These are phyloP conservation scores for Phylloporus sp. DNA, from an alignment of 768 basidiomycete species.

Conservation along the genomic window DNA sequence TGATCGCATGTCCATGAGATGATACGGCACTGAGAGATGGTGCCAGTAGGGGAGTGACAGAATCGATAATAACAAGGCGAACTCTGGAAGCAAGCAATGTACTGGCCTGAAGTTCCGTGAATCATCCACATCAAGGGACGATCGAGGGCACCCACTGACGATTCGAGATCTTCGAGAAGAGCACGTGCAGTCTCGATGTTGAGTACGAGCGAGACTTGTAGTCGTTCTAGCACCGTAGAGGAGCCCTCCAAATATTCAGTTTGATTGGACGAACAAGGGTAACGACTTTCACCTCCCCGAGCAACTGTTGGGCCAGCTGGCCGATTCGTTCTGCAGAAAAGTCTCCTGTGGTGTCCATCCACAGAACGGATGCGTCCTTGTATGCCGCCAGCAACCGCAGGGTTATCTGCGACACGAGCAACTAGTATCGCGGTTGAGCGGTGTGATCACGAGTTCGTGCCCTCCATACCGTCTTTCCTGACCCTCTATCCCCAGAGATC, in stretches of 20 bases:
- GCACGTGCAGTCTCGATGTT: slow-evolving; percentile 51
- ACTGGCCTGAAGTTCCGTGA: slow-evolving; percentile 9
- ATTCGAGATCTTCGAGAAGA: slow-evolving; percentile 42
- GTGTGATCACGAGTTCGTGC: background rate
- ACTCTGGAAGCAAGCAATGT: slow-evolving; percentile 15
- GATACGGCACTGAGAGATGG: slow-evolving; percentile 61
- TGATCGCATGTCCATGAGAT: slow-evolving; percentile 70
- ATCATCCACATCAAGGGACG: background rate
- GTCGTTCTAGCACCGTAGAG: slow-evolving; percentile 43
- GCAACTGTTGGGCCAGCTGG: slow-evolving; percentile 31
- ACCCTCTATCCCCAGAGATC: slow-evolving; percentile 58
- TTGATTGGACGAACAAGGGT: background rate
- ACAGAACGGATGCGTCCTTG: slow-evolving; percentile 41
- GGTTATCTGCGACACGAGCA: slow-evolving; percentile 54
- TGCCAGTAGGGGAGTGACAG: slow-evolving; percentile 57
- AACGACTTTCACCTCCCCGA: slow-evolving; percentile 23
- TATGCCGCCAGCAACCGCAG: slow-evolving; percentile 45
- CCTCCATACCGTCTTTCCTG: slow-evolving; percentile 63
- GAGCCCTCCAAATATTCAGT: slow-evolving; percentile 22
- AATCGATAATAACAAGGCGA: slow-evolving; percentile 58
- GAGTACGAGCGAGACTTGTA: slow-evolving; percentile 56
- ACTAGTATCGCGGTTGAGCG: slow-evolving; percentile 35
- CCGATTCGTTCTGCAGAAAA: slow-evolving; percentile 51
- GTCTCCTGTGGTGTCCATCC: slow-evolving; percentile 71
- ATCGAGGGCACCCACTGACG: slow-evolving; percentile 21